Evolutionary conservation across 495 filamentous ascomycete species (phyloP), one percentile per base, ranked within the genome.

Genomic region (Penicillium coffeae): DNA sequence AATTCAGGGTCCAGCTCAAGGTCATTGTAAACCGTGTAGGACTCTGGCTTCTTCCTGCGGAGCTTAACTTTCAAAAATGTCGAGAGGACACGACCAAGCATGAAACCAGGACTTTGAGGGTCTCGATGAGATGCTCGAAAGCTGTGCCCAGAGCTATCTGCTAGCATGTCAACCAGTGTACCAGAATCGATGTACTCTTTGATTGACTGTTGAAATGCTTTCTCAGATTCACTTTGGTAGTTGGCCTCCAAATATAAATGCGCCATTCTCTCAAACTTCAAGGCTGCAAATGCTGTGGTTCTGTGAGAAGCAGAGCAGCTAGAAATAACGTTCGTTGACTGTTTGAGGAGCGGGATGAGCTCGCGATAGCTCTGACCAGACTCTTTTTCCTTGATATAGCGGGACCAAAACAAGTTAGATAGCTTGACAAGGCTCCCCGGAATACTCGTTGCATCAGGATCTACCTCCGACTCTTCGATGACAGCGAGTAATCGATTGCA

Each of bases 391-490:
- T 77, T 73, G 32, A 78, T 59, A 45, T 81, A 78, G 18, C 84
- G 78, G 16, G 82, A 73, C 73, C 87, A 93, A 60, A 89, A 91
- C 13, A 89, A 70, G 60, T 91, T 89, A 0, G 89, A 93, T 21
- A 95, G 72, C 59, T 84, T 64, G 35, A 74, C 71, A 44, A 71
- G 52, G 8, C 54, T 62, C 48, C 55, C 50, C 0, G 61, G 61
- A 14, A 58, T 55, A 21, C 51, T 51, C 14, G 72, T 61, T 8
- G 50, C 30, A 15, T 70, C 52, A 22, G 44, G 16, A 18, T 56
- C 41, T 41, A 70, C 60, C 6, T 71, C 27, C 3, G 46, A 19
- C 6, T 34, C 14, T 30, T 50, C 81, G 50, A 82, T 55, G 9
- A 50, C 63, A 12, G 51, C 47, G 13, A 75, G 60, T 13, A 75